Percentiles rank a stretch among this genome's conserved stretches.
These are phyloP conservation scores for Croton laevigatus DNA, from an alignment of 441 rosid species.

Conservation along the genomic window DNA sequence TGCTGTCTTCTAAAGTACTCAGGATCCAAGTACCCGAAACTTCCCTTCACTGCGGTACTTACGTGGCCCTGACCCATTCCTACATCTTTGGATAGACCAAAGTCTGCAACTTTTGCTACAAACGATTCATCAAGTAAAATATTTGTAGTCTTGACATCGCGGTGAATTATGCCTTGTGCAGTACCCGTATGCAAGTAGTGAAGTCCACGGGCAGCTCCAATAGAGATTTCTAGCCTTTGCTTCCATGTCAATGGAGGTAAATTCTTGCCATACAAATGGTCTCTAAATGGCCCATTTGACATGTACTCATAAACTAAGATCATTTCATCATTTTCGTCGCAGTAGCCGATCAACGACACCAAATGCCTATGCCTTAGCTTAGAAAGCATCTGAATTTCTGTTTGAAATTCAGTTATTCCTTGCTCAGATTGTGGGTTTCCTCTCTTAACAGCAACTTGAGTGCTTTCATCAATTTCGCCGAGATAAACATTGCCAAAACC, in stretches of 20 bases:
- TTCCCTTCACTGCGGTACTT: constrained; percentile 87
- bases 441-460: constrained; percentile 82
- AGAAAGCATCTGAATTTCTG: constrained; percentile 90
- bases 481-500: constrained; percentile 89
- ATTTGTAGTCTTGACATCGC: constrained; percentile 86
- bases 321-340: constrained; percentile 85
- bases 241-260: constrained; percentile 70
- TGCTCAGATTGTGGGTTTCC: constrained; percentile 94
- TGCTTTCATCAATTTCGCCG: constrained; percentile 65
- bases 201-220: constrained; percentile 79
- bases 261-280: constrained; percentile 76
- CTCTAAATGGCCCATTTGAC: constrained; percentile 84
- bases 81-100: constrained; percentile 81
- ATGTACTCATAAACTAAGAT: constrained; percentile 88
- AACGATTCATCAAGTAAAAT: constrained; percentile 77
- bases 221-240: constrained; percentile 76
- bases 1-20: constrained; percentile 84
- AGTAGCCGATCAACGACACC: constrained; percentile 83
- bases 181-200: constrained; percentile 91
- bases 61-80: constrained; percentile 75
- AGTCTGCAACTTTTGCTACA: constrained; percentile 89
- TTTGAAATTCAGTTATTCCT: constrained; percentile 82
- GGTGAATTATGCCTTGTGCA: constrained; percentile 81
- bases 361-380: constrained; percentile 88
- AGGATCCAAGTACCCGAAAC: constrained; percentile 82